Evolutionary conservation across 2,329 filamentous ascomycete species (phyloP).

Genomic region (Ustilaginoidea virens): DNA sequence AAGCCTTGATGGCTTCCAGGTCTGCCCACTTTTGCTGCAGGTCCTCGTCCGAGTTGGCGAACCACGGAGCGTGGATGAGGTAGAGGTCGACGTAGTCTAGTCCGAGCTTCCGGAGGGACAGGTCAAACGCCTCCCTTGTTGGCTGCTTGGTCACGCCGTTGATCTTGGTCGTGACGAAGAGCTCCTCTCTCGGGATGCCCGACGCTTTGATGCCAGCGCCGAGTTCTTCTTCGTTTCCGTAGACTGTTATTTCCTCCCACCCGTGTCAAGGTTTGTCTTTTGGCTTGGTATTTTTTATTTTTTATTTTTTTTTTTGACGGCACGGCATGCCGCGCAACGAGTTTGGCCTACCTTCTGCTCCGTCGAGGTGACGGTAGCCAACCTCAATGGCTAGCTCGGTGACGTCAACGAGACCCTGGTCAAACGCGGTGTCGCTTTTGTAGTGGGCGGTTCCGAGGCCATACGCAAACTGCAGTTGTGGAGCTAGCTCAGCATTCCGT

Average conservation of each 20-base stretch:
- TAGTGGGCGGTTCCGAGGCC: conserved; percentile 55
- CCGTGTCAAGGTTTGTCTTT: too few species aligned
- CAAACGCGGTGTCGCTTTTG: conserved; percentile 36
- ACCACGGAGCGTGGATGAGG: conserved; percentile 44
- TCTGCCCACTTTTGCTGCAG: conserved; percentile 46
- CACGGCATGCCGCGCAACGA: too few species aligned
- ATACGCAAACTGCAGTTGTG: conserved; percentile 42
- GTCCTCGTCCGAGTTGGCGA: conserved; percentile 29
- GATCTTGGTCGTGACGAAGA: conserved; percentile 53
- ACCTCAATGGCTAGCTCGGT: conserved; percentile 48
- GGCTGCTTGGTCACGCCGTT: conserved; percentile 22
- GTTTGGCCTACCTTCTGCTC: conserved; percentile 43
- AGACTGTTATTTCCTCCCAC: too few species aligned
- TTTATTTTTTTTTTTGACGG: too few species aligned
- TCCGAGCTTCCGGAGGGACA: conserved; percentile 48
- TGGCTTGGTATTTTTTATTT: too few species aligned
- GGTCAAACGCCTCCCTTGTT: conserved; percentile 34
- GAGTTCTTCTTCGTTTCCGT: conserved; percentile 53
- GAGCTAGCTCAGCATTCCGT: neutral
- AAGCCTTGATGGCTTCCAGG: conserved; percentile 49
- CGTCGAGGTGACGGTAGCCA: conserved; percentile 61
- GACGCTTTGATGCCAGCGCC: conserved; percentile 55
- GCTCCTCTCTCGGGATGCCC: conserved; percentile 46
- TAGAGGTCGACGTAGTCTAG: conserved; percentile 61
- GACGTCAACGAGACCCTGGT: conserved; percentile 33